Percentiles rank a stretch among this genome's conserved stretches.
These are phyloP conservation scores for Aureobasidium sp. DNA, from an alignment of 2,329 filamentous ascomycete species.

Conservation along the genomic window DNA sequence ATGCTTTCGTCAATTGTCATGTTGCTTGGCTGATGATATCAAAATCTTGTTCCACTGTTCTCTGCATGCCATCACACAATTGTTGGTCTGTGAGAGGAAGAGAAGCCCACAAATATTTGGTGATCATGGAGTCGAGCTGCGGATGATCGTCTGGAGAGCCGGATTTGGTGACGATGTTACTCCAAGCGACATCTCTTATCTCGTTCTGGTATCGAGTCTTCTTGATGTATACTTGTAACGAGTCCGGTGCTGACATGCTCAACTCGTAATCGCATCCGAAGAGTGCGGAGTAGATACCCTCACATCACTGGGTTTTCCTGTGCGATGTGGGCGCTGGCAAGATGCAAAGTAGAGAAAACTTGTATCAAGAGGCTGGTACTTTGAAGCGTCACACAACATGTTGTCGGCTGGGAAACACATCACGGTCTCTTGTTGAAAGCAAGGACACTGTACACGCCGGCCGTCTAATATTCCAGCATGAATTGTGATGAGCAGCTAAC, in stretches of 20 bases:
- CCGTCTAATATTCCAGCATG: not conserved
- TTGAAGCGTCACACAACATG: not conserved
- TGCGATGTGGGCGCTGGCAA: not conserved
- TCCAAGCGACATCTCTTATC: not conserved
- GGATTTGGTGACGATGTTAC: not conserved
- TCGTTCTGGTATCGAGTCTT: not conserved
- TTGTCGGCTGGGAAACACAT: not conserved
- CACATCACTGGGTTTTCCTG: not conserved
- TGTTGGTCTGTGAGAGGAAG: not conserved
- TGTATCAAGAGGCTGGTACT: not conserved
- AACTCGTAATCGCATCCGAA: not conserved
- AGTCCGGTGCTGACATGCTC: not conserved
- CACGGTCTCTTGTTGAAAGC: not conserved
- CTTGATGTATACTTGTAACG: not conserved
- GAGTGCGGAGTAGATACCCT: not conserved
- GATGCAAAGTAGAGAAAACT: not conserved
- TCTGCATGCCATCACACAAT: not conserved
- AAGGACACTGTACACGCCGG: not conserved
- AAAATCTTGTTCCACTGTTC: not conserved
- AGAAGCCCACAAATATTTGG: not conserved
- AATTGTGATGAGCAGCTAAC: slow-evolving; percentile 7
- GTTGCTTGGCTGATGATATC: not conserved
- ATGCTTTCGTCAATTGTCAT: not conserved
- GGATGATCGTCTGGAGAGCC: slow-evolving; percentile 7
- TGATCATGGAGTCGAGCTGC: not conserved